Percentiles rank a stretch among this genome's conserved stretches.
Conservation (phyloP, 2,329 filamentous ascomycete species). For the Beauveria australis region DNA sequence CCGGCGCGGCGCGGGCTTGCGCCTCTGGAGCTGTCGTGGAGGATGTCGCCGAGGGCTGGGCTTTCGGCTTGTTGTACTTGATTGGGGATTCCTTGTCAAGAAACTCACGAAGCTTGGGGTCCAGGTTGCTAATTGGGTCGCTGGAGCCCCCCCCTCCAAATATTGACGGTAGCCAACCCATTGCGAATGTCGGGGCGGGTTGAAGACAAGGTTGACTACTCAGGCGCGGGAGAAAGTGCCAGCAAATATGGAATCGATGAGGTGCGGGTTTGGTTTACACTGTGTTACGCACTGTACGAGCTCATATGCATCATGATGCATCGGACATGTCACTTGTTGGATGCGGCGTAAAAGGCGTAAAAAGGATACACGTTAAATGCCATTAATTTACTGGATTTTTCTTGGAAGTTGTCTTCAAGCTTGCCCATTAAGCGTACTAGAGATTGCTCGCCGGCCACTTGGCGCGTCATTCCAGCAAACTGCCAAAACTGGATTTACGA, state of each 20-base stretch:
- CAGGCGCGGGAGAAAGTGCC: constrained; percentile 4
- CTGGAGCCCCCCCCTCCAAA: constrained; percentile 38
- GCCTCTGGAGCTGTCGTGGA: constrained; percentile 12
- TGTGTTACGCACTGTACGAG: constrained; percentile 13
- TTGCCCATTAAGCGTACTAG: neutral
- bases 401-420: neutral
- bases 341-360: no score
- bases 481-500: neutral
- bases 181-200: constrained; percentile 21
- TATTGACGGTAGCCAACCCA: constrained; percentile 52
- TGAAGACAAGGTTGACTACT: neutral
- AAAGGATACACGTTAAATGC: neutral
- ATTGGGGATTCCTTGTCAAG: constrained; percentile 74
- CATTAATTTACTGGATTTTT: neutral
- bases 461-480: neutral
- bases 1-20: constrained; percentile 16
- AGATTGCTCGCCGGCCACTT: neutral
- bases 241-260: constrained; percentile 5
- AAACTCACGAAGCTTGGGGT: constrained; percentile 76
- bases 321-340: no score
- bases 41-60: constrained; percentile 6
- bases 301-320: neutral
- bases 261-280: constrained; percentile 15
- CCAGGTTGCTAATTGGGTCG: constrained; percentile 64
- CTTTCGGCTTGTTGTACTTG: constrained; percentile 44